Conservation (phyloP, 345 rosid species). For the Carallia pectinifolia region DNA sequence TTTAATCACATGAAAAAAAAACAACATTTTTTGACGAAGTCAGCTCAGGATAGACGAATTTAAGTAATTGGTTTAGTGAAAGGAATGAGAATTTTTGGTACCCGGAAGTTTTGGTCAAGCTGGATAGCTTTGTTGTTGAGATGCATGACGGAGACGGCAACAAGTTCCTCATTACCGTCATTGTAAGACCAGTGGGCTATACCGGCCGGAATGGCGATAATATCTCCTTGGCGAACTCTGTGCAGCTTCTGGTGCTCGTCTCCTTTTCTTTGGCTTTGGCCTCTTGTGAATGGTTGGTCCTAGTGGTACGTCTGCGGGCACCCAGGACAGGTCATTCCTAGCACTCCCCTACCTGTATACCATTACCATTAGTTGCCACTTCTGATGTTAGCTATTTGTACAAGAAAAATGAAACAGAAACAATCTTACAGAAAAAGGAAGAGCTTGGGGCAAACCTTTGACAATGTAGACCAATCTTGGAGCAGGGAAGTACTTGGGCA, state of each 20-base stretch:
- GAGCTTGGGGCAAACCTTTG: constrained; percentile 12
- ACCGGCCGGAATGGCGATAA: constrained; percentile 34
- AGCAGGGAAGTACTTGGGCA: constrained; percentile 28
- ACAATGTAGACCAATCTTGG: constrained; percentile 32
- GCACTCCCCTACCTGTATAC: constrained; percentile 21
- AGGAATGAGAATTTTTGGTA: not conserved
- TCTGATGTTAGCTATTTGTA: not conserved
- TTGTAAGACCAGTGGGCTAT: constrained; percentile 38
- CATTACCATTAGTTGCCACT: not conserved
- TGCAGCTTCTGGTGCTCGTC: constrained; percentile 42
- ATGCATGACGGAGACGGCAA: constrained; percentile 26
- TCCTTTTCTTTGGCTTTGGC: not conserved
- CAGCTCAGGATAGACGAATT: not conserved
- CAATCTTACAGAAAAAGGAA: not conserved
- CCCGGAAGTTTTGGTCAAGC: constrained; percentile 27
- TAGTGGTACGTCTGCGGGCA: constrained; percentile 33
- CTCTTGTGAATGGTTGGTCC: constrained; percentile 4
- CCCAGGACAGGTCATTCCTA: constrained; percentile 32
- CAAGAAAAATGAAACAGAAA: not conserved
- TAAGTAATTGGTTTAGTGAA: not conserved
- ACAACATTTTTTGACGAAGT: not conserved
- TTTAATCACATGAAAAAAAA: not conserved
- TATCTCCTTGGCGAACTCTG: constrained; percentile 30
- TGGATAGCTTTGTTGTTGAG: constrained; percentile 30
- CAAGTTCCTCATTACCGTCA: constrained; percentile 33